phyloP scores from a whole-genome alignment of 2,329 filamentous ascomycete genomes.

The Acrocalymma vagum region DNA sequence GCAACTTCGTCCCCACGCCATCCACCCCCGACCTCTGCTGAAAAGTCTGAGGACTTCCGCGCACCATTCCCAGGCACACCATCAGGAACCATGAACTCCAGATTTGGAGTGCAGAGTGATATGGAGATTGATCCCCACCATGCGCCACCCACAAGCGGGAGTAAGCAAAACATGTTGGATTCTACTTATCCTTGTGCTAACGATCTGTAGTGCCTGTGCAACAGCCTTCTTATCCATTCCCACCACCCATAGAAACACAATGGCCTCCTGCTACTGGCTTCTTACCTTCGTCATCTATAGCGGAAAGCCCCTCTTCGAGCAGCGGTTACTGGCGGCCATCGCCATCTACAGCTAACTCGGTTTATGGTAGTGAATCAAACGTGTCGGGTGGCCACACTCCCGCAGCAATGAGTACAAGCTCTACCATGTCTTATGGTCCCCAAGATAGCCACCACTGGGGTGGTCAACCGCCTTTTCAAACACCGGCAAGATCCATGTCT shows the following conservation, averaged over 20 bases:
- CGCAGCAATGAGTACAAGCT: conserved; percentile 44
- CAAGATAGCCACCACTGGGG: conserved; percentile 40
- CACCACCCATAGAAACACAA: conserved; percentile 46
- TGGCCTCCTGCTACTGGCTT: conserved; percentile 42
- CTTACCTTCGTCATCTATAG: conserved; percentile 44
- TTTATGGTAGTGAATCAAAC: conserved; percentile 47
- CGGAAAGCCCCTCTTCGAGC: conserved; percentile 42
- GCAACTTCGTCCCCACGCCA: conserved; percentile 58
- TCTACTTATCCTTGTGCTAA: conserved; percentile 19
- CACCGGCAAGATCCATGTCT: conserved; percentile 48
- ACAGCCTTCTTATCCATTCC: conserved; percentile 42
- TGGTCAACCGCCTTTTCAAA: conserved; percentile 35
- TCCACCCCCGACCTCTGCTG: conserved; percentile 29
- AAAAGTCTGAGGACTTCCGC: conserved; percentile 42
- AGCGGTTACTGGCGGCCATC: conserved; percentile 45
- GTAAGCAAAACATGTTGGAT: conserved; percentile 25
- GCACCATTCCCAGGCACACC: conserved; percentile 29
- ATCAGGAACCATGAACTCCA: conserved; percentile 21
- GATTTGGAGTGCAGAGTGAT: conserved; percentile 35
- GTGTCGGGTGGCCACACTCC: conserved; percentile 44
- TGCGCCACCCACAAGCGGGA: conserved; percentile 27
- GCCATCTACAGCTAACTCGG: conserved; percentile 42
- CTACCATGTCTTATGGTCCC: conserved; percentile 45
- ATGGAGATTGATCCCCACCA: conserved; percentile 37
- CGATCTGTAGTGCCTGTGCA: conserved; percentile 37